Base-by-base conservation (phyloP, 352 stramenopile genomes). In the Globisporangium echinulatum region DNA sequence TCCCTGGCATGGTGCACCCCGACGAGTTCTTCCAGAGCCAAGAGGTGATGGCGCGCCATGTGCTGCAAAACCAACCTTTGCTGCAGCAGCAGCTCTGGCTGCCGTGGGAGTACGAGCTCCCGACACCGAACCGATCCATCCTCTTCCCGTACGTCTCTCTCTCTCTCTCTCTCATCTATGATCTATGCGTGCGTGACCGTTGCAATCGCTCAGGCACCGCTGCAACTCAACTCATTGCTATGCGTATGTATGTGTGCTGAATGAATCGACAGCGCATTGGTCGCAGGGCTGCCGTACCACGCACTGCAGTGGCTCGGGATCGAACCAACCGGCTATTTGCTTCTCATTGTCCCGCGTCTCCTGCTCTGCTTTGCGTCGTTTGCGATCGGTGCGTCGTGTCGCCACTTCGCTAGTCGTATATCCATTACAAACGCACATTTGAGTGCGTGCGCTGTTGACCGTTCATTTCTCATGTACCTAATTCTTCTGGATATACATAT, bases 11-110 rank as follows among this genome's bases (percentile, higher is more conserved):
- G 75, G 64, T 91, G 52, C 80, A 91, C 58, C 81, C 83, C 17
- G 85, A 95, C 59, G 85, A 95, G 68, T 95, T 90, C 59, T 95
- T 95, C 62, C 85, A 95, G 72, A 89, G 80, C 52, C 83, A 88
- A 60, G 85, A 95, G 64, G 70, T 95, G 40, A 90, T 92, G 77
- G 81, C 85, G 33, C 70, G 69, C 33, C 66, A 81, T 50, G 70
- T 77, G 11, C 44, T 91, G n/a, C 47, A 57, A 8, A 14, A 17
- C 25, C 50, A 64, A 6, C 46, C 51, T 4, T 52, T 52, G 10
- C 56, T 66, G 36, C 49, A 14, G 3, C 5, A 64, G 25, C 66
- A 77, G 33, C 65, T 90, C 11, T 72, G 86, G 42, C 49, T 90
- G 36, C 83, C 85, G 1, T 95, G 85, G 85, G 85, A 95, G 65